Evolutionary conservation across 441 rosid genomes (phyloP).

Genomic region (Populus hybrid): DNA sequence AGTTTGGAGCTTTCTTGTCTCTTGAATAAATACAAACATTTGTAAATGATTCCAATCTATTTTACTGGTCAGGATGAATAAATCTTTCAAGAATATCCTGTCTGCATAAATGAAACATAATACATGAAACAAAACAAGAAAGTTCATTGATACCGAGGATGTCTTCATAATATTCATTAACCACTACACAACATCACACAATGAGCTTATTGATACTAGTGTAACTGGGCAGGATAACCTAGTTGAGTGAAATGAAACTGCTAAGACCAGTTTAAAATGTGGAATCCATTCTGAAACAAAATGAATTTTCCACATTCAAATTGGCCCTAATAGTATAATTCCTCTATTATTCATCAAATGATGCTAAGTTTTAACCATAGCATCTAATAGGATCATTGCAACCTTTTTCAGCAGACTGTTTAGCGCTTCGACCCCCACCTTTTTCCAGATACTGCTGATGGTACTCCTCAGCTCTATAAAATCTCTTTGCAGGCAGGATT

Average conservation of each 20-base stretch:
- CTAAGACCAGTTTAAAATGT: neutral
- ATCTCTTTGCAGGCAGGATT: slow-evolving; percentile 81
- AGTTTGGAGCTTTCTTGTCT: neutral
- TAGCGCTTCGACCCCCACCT: slow-evolving; percentile 61
- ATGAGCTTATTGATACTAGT: neutral
- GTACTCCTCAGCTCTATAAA: slow-evolving; percentile 79
- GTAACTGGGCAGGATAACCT: neutral
- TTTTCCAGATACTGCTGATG: slow-evolving; percentile 85
- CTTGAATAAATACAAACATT: neutral
- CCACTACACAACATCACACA: neutral
- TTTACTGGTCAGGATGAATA: neutral
- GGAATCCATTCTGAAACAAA: neutral
- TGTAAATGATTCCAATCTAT: neutral
- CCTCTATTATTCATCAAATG: neutral
- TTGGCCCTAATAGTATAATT: neutral
- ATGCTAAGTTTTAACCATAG: slow-evolving; percentile 56
- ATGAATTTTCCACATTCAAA: neutral
- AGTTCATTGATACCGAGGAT: neutral
- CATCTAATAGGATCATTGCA: slow-evolving; percentile 87
- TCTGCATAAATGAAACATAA: neutral
- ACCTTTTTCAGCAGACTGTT: slow-evolving; percentile 68
- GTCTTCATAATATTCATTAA: neutral
- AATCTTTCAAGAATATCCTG: neutral
- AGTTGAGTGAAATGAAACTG: neutral
- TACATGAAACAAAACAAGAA: neutral